These are phyloP conservation scores for Inonotus hispidus DNA, from an alignment of 1,284 basidiomycete species.

Conservation along the genomic window DNA sequence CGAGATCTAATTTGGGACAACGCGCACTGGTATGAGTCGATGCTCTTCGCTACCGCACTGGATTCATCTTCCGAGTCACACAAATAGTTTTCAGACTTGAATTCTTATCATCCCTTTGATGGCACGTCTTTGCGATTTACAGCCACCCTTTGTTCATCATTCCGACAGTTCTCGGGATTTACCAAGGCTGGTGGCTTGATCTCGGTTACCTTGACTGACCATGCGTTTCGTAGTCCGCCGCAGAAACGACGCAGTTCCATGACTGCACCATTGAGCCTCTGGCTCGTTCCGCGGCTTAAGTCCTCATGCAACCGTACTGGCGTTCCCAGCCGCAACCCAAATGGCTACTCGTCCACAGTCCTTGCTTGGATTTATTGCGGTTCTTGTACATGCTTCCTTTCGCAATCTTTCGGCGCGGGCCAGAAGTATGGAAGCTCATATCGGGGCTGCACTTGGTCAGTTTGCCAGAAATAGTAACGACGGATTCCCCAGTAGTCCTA, in stretches of 20 bases:
- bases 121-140: neutral
- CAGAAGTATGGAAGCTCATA: neutral
- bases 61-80: neutral
- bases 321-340: neutral
- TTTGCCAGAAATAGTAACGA: neutral
- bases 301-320: neutral
- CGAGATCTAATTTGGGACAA: neutral
- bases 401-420: neutral
- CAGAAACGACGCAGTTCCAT: slow-evolving; percentile 3
- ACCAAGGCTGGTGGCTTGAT: neutral
- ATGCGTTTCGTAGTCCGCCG: neutral
- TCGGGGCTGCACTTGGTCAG: neutral
- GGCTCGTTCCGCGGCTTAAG: neutral
- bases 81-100: neutral
- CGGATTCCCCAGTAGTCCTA: neutral
- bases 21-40: neutral
- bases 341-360: neutral
- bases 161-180: neutral
- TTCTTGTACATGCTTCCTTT: neutral
- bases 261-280: neutral
- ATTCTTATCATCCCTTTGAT: neutral
- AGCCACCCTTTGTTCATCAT: neutral
- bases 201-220: neutral
- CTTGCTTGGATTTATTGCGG: neutral
- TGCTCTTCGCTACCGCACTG: neutral